Percentiles rank a stretch among this genome's conserved stretches.
Evolutionary conservation across 768 basidiomycete species (phyloP).

Genomic region (Suillus americanus): DNA sequence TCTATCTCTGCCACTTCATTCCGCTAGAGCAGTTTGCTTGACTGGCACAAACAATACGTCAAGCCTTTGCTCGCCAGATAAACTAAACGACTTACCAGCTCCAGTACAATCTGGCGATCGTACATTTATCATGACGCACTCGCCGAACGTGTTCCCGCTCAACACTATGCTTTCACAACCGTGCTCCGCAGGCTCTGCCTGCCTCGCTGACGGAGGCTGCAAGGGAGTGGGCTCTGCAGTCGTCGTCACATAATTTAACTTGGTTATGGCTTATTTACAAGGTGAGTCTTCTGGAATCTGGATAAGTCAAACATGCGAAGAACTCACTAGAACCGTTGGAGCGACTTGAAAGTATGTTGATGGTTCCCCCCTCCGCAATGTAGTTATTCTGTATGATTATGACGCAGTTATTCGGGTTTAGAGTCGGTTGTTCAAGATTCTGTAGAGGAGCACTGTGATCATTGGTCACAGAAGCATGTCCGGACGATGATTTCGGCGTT

Average conservation of each 20-base stretch:
- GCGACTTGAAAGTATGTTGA: background rate
- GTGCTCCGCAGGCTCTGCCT: background rate
- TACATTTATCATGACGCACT: background rate
- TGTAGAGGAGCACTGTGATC: background rate
- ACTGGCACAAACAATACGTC: background rate
- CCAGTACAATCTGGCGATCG: background rate
- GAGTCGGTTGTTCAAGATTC: background rate
- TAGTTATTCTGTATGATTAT: background rate
- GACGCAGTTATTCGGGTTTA: background rate
- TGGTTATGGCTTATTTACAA: background rate
- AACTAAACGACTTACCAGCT: background rate
- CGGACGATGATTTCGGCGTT: background rate
- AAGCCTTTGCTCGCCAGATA: background rate
- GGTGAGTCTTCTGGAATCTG: background rate
- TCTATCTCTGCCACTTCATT: background rate
- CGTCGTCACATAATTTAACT: background rate
- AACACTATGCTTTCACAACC: background rate
- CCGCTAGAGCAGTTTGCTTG: background rate
- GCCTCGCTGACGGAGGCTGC: background rate
- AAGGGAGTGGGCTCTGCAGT: background rate
- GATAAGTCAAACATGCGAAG: background rate
- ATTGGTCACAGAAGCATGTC: background rate
- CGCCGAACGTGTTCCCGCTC: background rate
- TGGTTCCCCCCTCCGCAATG: background rate
- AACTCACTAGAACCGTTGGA: background rate